Base-by-base conservation (phyloP, 257 asterid species). In the Perilla frutescens region DNA sequence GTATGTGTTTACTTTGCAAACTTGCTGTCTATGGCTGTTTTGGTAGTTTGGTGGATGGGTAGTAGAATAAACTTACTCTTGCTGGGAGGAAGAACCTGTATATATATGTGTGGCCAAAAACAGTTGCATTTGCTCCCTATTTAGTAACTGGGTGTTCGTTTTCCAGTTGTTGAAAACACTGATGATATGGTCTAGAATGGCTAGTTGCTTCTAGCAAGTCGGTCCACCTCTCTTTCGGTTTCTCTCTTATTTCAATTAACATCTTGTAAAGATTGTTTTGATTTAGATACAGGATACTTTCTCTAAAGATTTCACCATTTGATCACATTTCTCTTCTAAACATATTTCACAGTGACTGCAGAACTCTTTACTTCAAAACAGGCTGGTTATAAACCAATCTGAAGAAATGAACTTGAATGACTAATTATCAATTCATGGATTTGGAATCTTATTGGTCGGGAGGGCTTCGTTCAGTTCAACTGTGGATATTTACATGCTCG, bases 401-500 rank as follows among this genome's bases (percentile, higher is more conserved):
- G 67, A 39, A 15, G 66, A 61, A n/a, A 14, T 31, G 37, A 12
- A 59, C 45, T 36, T 36, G 29, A 34, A 56, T 7, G 40, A 9
- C 10, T 32, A 8, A 14, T 26, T 41, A 7, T 26, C 8, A 36
- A 9, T 54, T 68, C 55, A 45, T 68, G 40, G 68, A 50, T 20
- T 68, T 54, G 44, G 76, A 48, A 49, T 55, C 70, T 62, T 26
- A 70, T 12, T 62, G 44, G 62, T 11, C 12, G 64, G 63, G 31
- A 51, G 41, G 76, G 40, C 45, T 68, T 68, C 70, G 37, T 57
- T 53, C 69, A n/a, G 59, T 50, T 73, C 71, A 63, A 73, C 20
- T 73, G 80, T 74, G 74, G 77, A 70, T 77, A 73, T 43, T 47
- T 29, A 60, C 34, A 34, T 31, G 63, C 76, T 68, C 41, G 39